A percentile compares a stretch with the other conserved stretches of the same genome.
Conservation (phyloP, 2,329 filamentous ascomycete genomes). For the Colletotrichum destructivum region DNA sequence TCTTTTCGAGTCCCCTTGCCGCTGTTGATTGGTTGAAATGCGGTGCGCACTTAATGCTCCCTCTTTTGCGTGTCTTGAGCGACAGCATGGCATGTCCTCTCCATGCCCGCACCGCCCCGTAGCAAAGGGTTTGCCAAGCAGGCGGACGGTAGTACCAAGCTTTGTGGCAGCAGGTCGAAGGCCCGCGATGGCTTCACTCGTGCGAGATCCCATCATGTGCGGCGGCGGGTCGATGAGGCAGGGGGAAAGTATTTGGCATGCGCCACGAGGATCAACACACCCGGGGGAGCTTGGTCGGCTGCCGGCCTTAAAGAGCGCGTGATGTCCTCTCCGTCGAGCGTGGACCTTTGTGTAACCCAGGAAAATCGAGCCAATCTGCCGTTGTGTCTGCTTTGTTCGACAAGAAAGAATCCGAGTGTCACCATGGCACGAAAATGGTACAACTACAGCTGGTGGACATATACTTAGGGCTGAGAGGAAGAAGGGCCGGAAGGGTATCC, state of each 20-base stretch:
- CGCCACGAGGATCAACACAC: constrained; percentile 11
- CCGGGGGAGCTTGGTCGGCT: not conserved
- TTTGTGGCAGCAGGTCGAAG: constrained; percentile 32
- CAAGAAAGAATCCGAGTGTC: not conserved
- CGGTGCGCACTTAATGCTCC: not conserved
- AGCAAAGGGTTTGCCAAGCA: constrained; percentile 15
- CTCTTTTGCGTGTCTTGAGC: not conserved
- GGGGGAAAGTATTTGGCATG: not conserved
- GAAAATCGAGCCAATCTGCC: not conserved
- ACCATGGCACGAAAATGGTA: not conserved
- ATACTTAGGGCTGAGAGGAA: not conserved
- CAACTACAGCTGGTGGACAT: not conserved
- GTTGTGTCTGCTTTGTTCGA: not conserved
- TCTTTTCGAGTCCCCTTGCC: not conserved
- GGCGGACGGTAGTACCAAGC: constrained; percentile 32
- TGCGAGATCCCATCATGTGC: not conserved
- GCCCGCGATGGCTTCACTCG: not conserved
- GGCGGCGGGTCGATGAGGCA: not conserved
- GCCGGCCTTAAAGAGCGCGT: not conserved
- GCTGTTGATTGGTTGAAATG: not conserved
- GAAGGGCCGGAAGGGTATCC: not conserved
- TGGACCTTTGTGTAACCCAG: not conserved
- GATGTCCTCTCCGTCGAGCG: not conserved
- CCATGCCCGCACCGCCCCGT: not conserved
- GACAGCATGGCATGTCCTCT: not conserved